Conservation (phyloP, 805 yeast species). For the Suhomyces tanzawaensis region DNA sequence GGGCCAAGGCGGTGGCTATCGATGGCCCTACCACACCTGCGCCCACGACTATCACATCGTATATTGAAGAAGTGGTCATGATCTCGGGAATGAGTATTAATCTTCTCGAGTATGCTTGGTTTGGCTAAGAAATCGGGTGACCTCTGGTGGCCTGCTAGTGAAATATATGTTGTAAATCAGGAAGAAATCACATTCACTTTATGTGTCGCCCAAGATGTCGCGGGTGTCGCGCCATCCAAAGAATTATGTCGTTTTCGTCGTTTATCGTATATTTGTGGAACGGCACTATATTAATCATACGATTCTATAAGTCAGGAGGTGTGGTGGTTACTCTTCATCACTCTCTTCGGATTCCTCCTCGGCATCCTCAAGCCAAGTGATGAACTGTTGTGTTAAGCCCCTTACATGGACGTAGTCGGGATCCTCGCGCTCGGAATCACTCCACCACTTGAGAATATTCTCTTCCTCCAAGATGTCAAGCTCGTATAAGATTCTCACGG, state of each 20-base stretch:
- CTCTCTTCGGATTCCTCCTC: slow-evolving; percentile 49
- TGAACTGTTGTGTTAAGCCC: slow-evolving; percentile 64
- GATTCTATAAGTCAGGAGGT: slow-evolving; percentile 2
- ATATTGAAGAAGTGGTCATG: slow-evolving; percentile 19
- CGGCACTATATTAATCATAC: neutral
- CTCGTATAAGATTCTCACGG: slow-evolving; percentile 67
- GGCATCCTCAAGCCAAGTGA: slow-evolving; percentile 85
- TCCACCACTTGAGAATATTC: slow-evolving; percentile 81
- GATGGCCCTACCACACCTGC: slow-evolving; percentile 99
- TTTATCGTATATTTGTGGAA: neutral
- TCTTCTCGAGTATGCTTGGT: no score
- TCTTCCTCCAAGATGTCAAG: slow-evolving; percentile 82
- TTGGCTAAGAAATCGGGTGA: no score
- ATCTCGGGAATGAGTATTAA: no score
- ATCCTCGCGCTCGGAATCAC: slow-evolving; percentile 27
- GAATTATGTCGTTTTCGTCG: neutral
- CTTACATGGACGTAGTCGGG: slow-evolving; percentile 47
- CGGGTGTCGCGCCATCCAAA: neutral
- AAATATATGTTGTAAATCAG: no score
- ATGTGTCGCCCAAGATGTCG: neutral
- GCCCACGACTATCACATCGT: slow-evolving; percentile 90
- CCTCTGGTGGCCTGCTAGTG: no score
- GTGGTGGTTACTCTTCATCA: slow-evolving; percentile 1
- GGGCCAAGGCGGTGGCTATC: slow-evolving; percentile 83
- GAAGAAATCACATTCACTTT: neutral